Evolutionary conservation across 1,284 basidiomycete genomes (phyloP), one percentile per base, ranked within the genome.

Genomic region (Ustilago sp.): DNA sequence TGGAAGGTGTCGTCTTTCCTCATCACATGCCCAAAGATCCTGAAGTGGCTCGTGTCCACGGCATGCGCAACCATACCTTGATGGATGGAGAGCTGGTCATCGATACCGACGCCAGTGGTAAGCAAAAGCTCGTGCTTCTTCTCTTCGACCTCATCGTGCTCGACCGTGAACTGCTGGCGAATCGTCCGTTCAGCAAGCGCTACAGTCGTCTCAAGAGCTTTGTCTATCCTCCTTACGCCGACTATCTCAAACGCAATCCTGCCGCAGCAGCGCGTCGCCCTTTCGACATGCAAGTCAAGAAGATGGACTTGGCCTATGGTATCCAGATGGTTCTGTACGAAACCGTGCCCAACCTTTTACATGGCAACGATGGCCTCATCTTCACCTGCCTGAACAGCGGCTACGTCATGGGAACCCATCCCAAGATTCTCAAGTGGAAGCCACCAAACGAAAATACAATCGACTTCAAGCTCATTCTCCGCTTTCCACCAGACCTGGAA

Each of bases 381-480:
- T 99, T 98, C 85, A 99, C 97, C 0, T 93, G 93, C 82, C 93
- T 93, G 9, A 92, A 91, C 83, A 91, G 93, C 6, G 91, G 91
- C 0, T 99, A 99, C 81, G 89, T 90, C 4, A 89, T 93, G n/a
- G 96, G 94, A 0, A 99, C 97, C 11, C 96, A 99, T 85, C 87
- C 88, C 7, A 94, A 94, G 76, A 95, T 99, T 43, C 79, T 86
- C 66, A 99, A 99, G 86, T 99, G 97, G 97, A 99, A 99, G 87
- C 95, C 96, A 1, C 95, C 97, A 3, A 93, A 92, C 3, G 97
- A 99, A 84, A 99, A 99, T 86, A 95, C 94, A 4, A 93, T 99
- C 83, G 97, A 99, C 87, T 99, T 99, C 88, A 94, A 94, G 85
- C 91, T 99, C 13, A 90, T 95, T 59, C 89, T 99, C 19, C 91